These are phyloP conservation scores for Tricholoma sp. DNA, from an alignment of 768 basidiomycete species.

Conservation along the genomic window DNA sequence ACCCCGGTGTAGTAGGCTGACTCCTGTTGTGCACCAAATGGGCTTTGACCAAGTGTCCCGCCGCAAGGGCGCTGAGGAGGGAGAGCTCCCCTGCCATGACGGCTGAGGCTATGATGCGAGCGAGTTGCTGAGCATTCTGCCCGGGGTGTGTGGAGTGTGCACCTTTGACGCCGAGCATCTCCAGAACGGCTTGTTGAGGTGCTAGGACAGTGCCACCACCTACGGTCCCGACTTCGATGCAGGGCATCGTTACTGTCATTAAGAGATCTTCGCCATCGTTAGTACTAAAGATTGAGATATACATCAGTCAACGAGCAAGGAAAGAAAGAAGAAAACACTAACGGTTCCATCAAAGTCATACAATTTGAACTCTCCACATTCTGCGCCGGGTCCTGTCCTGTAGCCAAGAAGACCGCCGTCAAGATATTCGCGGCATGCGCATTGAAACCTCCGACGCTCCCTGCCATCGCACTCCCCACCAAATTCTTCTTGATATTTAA, in stretches of 20 bases:
- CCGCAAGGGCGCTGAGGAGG: slow-evolving; percentile 87
- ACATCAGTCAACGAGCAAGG: too few relatives aligned
- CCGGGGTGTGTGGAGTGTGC: slow-evolving; percentile 86
- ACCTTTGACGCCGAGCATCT: slow-evolving; percentile 90
- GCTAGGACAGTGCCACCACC: slow-evolving; percentile 93
- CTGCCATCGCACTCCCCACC: slow-evolving; percentile 97
- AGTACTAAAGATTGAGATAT: slow-evolving; percentile 40
- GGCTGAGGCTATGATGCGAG: slow-evolving; percentile 82
- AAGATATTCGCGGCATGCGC: slow-evolving; percentile 98
- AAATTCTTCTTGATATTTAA: slow-evolving; percentile 97
- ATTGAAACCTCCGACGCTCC: slow-evolving; percentile 96
- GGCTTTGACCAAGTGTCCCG: slow-evolving; percentile 90
- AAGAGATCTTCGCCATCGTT: slow-evolving; percentile 89
- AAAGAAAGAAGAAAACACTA: too few relatives aligned
- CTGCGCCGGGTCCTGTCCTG: slow-evolving; percentile 98
- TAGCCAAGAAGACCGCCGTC: slow-evolving; percentile 92
- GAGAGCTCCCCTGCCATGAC: slow-evolving; percentile 99
- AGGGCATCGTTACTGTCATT: slow-evolving; percentile 97
- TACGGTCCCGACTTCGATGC: slow-evolving; percentile 96
- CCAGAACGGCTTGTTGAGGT: slow-evolving; percentile 86
- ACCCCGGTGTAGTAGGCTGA: slow-evolving; percentile 69
- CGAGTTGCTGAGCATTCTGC: slow-evolving; percentile 83
- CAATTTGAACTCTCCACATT: slow-evolving; percentile 98
- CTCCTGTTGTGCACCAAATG: slow-evolving; percentile 92
- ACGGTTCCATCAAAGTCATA: slow-evolving; percentile 99